A percentile compares a stretch with the other conserved stretches of the same genome.
These are phyloP conservation scores for Neocallimastix lanati DNA, from an alignment of 192 early-diverging fungal genomes.

Conservation along the genomic window DNA sequence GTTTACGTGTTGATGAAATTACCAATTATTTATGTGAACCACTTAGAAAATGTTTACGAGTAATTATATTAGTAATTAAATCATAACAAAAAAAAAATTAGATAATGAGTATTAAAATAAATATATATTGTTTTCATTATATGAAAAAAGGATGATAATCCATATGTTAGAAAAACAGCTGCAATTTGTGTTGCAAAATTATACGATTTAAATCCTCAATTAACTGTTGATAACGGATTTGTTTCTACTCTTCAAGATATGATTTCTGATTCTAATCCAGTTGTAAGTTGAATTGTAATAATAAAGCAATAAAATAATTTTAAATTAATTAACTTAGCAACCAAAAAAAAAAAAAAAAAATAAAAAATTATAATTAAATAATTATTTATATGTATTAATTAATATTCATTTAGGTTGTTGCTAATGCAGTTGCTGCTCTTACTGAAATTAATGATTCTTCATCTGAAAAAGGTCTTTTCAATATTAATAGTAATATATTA, in stretches of 20 bases:
- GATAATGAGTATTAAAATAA: no score
- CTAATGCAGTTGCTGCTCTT: constrained; percentile 83
- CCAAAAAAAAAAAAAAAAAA: background rate
- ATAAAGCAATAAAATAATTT: background rate
- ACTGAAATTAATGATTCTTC: constrained; percentile 86
- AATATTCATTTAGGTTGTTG: constrained; percentile 52
- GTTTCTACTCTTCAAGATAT: constrained; percentile 68
- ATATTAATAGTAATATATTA: constrained; percentile 28
- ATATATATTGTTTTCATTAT: no score
- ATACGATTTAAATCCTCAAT: constrained; percentile 63
- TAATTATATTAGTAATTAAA: constrained; percentile 31
- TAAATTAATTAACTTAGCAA: no score
- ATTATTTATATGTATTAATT: background rate
- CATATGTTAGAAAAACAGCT: constrained; percentile 92
- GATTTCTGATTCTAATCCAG: constrained; percentile 74
- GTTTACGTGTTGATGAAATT: constrained; percentile 82
- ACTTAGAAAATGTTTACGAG: constrained; percentile 19
- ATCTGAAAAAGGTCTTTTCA: constrained; percentile 61
- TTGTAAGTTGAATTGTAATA: constrained; percentile 35
- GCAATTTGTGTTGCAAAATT: constrained; percentile 88
- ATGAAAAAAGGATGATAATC: constrained; percentile 60
- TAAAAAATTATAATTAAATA: constrained; percentile 2
- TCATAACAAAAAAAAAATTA: no score
- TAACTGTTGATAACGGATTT: constrained; percentile 74
- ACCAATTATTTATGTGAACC: constrained; percentile 70